phyloP scores from a whole-genome alignment of 495 filamentous ascomycete genomes.

The Jackrogersella multiformis region DNA sequence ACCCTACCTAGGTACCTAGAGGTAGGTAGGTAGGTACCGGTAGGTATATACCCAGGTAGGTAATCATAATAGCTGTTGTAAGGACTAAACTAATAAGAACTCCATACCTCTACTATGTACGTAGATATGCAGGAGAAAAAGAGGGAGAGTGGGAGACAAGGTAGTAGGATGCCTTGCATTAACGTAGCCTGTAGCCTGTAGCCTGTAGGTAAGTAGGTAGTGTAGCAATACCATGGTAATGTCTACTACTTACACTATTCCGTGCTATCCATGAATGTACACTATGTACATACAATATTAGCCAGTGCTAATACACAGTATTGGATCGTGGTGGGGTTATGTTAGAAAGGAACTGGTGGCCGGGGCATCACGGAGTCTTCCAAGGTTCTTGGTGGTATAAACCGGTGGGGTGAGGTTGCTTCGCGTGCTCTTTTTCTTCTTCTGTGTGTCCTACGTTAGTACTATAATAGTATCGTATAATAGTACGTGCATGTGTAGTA shows the following conservation, averaged over 20 bases:
- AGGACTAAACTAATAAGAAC: no score
- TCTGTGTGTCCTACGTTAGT: conserved; percentile 22
- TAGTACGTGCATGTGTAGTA: no score
- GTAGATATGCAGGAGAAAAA: conserved; percentile 9
- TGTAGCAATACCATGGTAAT: conserved; percentile 27
- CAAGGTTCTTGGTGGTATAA: conserved; percentile 22
- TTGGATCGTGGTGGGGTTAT: conserved; percentile 16
- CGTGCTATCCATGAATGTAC: no score
- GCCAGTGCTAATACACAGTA: no score
- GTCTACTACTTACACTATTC: no score
- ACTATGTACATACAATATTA: no score
- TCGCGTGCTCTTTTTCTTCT: conserved; percentile 23
- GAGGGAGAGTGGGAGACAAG: conserved; percentile 5
- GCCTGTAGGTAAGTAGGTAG: no score
- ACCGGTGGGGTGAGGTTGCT: conserved; percentile 35
- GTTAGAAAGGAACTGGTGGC: conserved; percentile 11
- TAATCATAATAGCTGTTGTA: conserved; percentile 3
- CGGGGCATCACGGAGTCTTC: not conserved
- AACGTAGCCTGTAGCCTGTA: no score
- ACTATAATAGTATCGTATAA: no score
- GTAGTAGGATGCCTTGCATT: conserved; percentile 26
- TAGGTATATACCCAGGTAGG: not conserved
- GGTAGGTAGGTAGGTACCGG: no score
- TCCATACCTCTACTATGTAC: no score
- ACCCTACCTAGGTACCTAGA: no score